Evolutionary conservation across 2,329 filamentous ascomycete genomes (phyloP).

Genomic region (Cercospora canescens): DNA sequence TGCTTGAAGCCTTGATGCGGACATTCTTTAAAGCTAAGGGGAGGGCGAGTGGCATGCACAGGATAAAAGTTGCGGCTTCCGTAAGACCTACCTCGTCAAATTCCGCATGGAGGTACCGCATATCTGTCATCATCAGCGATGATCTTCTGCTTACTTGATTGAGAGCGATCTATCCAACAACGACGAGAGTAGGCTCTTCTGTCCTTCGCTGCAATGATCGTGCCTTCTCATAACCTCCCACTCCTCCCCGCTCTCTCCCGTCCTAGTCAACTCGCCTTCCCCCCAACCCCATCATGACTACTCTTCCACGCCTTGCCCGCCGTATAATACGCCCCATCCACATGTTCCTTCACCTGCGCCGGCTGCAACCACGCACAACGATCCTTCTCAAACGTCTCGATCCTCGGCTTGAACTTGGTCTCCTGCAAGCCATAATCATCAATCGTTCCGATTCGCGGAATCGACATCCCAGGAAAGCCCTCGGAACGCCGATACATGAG

Average conservation of each 20-base stretch:
- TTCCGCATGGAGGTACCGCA: too few species aligned
- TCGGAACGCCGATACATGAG: constrained; percentile 57
- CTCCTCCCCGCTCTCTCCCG: neutral
- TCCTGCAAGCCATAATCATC: constrained; percentile 62
- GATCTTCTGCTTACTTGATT: too few species aligned
- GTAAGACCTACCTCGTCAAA: too few species aligned
- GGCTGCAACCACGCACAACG: constrained; percentile 40
- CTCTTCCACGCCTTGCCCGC: constrained; percentile 15
- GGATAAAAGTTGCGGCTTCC: too few species aligned
- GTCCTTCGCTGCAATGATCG: too few species aligned
- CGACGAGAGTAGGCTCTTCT: too few species aligned
- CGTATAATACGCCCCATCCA: constrained; percentile 18
- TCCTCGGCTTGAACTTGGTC: constrained; percentile 54
- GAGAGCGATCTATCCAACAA: too few species aligned
- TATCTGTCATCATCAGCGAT: too few species aligned
- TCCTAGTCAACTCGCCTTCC: neutral
- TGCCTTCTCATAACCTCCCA: neutral
- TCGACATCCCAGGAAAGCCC: constrained; percentile 46
- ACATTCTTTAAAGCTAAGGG: too few species aligned
- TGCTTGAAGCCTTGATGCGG: too few species aligned
- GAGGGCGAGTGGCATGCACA: too few species aligned
- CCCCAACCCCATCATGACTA: constrained; percentile 4
- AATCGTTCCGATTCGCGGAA: constrained; percentile 60
- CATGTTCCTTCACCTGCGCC: constrained; percentile 15
- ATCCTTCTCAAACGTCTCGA: constrained; percentile 54